Base-by-base conservation (phyloP, 495 filamentous ascomycete genomes). In the Chaetomium tenue region DNA sequence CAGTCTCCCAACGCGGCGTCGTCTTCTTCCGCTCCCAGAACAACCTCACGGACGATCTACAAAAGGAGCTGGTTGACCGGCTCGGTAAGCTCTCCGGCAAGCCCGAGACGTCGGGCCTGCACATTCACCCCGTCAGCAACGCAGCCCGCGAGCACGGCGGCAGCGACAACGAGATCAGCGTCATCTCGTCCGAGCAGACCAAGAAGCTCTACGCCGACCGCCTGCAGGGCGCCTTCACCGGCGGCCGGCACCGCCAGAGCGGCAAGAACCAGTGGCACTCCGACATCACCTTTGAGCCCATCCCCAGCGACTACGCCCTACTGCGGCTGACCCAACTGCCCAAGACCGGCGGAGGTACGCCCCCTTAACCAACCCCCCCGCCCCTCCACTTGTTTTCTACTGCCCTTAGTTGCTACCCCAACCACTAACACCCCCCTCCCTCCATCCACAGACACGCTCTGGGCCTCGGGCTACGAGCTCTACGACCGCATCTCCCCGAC, bases 1-100 rank as follows among this genome's bases (percentile, higher is more conserved):
- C 47, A 92, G 90, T 94, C 68, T 93, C 89, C 18, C 86, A 88
- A 66, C 85, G 90, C 0, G 89, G 89, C 3, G 91, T 94, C 0
- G 90, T 93, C 47, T 92, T 91, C 79, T 91, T 94, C 78, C 88
- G 89, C 30, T 82, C 84, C 42, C 90, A 93, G 67, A 83, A 91
- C 72, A 81, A 77, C 58, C 73, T 90, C 9, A 81, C 81, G 66
- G 81, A 89, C 66, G 83, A 87, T 20, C 76, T 86, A 22, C 86
- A 89, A 64, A 92, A 92, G 69, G 82, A 87, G 63, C 82, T 92
- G 0, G 79, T 83, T 3, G 82, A 89, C 58, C 79, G 83, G 2
- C 82, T 93, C 0, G 89, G 89, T 15, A 75, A 86, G 67, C 79
- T 87, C 9, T 80, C 85, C 2, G 89, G 88, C 63, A 89, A 90